Evolutionary conservation across 495 filamentous ascomycete genomes (phyloP), one percentile per base, ranked within the genome.

Genomic region (Rostrohypoxylon terebratum): DNA sequence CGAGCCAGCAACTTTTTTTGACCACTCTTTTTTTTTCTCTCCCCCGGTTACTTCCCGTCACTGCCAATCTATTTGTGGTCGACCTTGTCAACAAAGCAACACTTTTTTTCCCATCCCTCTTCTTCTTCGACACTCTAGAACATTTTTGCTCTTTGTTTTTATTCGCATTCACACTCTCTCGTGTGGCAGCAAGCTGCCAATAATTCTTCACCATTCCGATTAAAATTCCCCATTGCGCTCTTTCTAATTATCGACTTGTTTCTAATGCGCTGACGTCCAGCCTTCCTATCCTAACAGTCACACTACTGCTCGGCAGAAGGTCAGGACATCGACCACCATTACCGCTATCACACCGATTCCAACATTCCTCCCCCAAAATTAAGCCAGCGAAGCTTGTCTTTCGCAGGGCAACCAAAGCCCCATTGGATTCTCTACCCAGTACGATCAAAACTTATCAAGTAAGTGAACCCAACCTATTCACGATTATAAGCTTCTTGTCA

Each of bases 251-350:
- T 31, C 63, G 36, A 48, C 71, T 72, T 68, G 73, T 71, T 72
- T 77, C 66, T 74, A 69, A 75, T 75, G 72, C 72, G 68, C 71
- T 69, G 72, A 71, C 66, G 60, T 72, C 73, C 74, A 75, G 68
- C 73, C 71, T 59, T 66, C 57, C 25, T 21, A 68, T 65, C 65
- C 74, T 73, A 77, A 77, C 74, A 83, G 80, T 77, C 76, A 77
- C 72, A 74, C 79, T 77, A 72, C 81, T 69, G 77, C 71, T 68
- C 75, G 75, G 71, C 80, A 81, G 63, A 79, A 80, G 75, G 80
- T 77, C 57, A 79, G 79, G 77, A 79, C 80, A 44, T 75, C 75
- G 50, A 70, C 77, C 71, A 79, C 54, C 58, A 68, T 34, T 48
- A 77, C 59, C 72, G 59, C 74, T 65, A 61, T 64, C 47, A 57